These are phyloP conservation scores for Huntiella decipiens DNA, from an alignment of 2,329 filamentous ascomycete species.

Conservation along the genomic window DNA sequence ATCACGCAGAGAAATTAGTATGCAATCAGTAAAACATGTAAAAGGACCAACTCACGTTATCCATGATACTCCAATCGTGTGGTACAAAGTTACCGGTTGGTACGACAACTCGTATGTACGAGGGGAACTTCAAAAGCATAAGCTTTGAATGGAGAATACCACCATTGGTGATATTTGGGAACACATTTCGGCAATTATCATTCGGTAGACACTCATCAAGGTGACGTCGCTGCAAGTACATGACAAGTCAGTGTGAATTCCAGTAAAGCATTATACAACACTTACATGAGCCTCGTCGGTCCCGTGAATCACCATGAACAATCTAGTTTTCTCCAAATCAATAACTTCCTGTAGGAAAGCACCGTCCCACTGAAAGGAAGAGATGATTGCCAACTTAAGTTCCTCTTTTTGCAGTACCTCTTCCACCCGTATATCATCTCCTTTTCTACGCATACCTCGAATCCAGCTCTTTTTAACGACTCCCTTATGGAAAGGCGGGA, in stretches of 20 bases:
- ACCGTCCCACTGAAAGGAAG: conserved; percentile 72
- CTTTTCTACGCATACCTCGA: conserved; percentile 36
- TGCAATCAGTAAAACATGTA: background rate
- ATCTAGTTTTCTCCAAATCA: conserved; percentile 36
- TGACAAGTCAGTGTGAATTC: background rate
- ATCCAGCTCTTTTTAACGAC: conserved; percentile 69
- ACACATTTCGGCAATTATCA: conserved; percentile 49
- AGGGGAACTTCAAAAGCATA: conserved; percentile 64
- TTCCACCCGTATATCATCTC: conserved; percentile 69
- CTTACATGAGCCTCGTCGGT: conserved; percentile 32
- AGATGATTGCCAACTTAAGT: conserved; percentile 61
- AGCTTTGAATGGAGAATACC: conserved; percentile 88
- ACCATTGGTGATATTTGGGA: conserved; percentile 58
- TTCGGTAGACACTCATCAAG: conserved; percentile 30
- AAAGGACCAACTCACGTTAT: conserved; percentile 41
- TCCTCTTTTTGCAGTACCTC: conserved; percentile 60
- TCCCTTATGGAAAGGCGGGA: conserved; percentile 32
- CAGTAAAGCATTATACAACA: background rate
- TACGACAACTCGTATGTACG: conserved; percentile 59
- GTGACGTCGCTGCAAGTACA: conserved; percentile 23
- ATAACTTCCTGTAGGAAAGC: conserved; percentile 63
- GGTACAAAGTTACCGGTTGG: conserved; percentile 72
- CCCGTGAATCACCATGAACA: conserved; percentile 42
- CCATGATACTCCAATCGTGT: conserved; percentile 81
- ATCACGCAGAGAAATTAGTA: conserved; percentile 4